Evolutionary conservation across 768 basidiomycete genomes (phyloP).

Genomic region (Auricularia sp.): DNA sequence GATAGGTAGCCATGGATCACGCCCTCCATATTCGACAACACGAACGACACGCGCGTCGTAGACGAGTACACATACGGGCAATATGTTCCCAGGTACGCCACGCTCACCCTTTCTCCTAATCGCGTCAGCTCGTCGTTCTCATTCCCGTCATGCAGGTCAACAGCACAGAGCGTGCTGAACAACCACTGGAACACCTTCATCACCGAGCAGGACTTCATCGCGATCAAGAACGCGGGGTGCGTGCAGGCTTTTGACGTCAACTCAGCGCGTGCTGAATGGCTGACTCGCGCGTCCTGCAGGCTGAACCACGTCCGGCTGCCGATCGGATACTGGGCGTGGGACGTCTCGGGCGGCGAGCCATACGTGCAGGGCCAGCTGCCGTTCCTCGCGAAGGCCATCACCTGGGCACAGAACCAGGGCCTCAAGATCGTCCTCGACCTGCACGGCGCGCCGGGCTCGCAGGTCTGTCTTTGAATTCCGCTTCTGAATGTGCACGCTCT

Average conservation of each 20-base stretch:
- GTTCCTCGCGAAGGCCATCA: slow-evolving; percentile 54
- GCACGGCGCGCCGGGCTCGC: slow-evolving; percentile 62
- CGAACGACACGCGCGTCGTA: slow-evolving; percentile 44
- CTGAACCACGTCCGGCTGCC: slow-evolving; percentile 77
- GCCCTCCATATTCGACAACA: slow-evolving; percentile 62
- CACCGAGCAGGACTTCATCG: slow-evolving; percentile 66
- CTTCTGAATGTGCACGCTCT: slow-evolving; percentile 5
- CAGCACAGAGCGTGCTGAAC: slow-evolving; percentile 41
- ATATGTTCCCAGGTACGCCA: slow-evolving; percentile 32
- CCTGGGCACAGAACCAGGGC: slow-evolving; percentile 58
- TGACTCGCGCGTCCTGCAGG: slow-evolving; percentile 24
- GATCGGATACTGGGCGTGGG: slow-evolving; percentile 87
- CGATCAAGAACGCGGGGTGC: slow-evolving; percentile 67
- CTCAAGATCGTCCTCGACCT: slow-evolving; percentile 55
- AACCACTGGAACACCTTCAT: slow-evolving; percentile 63
- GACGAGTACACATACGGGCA: slow-evolving; percentile 76
- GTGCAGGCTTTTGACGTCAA: slow-evolving; percentile 11
- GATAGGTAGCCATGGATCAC: slow-evolving; percentile 58
- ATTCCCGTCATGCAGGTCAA: slow-evolving; percentile 13
- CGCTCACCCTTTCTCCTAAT: neutral
- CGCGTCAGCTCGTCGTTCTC: neutral
- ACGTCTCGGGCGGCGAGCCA: slow-evolving; percentile 67
- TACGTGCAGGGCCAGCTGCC: slow-evolving; percentile 68
- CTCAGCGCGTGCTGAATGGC: slow-evolving; percentile 6
- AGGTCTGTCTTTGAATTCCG: slow-evolving; percentile 70